Percentiles rank a stretch among this genome's conserved stretches.
These are phyloP conservation scores for Fistulinella cinereoalba DNA, from an alignment of 1,284 basidiomycete species.

Conservation along the genomic window DNA sequence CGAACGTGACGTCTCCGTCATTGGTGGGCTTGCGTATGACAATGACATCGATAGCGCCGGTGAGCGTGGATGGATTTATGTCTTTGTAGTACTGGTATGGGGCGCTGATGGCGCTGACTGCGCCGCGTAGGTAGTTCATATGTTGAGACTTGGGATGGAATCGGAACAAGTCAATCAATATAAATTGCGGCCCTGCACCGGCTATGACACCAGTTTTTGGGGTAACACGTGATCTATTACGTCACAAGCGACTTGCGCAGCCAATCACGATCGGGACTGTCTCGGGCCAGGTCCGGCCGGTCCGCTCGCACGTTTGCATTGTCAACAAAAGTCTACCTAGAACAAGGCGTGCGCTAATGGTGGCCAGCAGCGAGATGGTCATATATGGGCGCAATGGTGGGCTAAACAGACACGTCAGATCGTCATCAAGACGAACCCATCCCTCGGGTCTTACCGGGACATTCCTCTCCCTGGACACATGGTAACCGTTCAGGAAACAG, in stretches of 20 bases:
- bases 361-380: constrained; percentile 33
- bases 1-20: constrained; percentile 69
- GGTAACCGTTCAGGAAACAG: constrained; percentile 13
- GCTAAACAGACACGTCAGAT: constrained; percentile 11
- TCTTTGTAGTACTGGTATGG: constrained; percentile 87
- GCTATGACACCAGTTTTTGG: constrained; percentile 17
- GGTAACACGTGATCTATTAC: constrained; percentile 19
- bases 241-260: not conserved
- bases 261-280: not conserved
- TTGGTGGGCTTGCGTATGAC: constrained; percentile 76
- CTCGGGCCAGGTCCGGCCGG: too few relatives aligned
- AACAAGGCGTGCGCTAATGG: constrained; percentile 20
- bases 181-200: constrained; percentile 4
- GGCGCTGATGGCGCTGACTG: constrained; percentile 74
- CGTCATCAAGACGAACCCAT: not conserved
- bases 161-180: constrained; percentile 2
- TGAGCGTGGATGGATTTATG: constrained; percentile 91
- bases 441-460: constrained; percentile 51
- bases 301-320: too few relatives aligned
- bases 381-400: constrained; percentile 29
- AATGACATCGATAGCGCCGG: constrained; percentile 96
- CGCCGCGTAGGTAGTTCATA: constrained; percentile 77
- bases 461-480: constrained; percentile 63
- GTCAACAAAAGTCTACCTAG: not conserved
- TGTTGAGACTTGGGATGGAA: not conserved